These are phyloP conservation scores for Hymenoscyphus infarciens DNA, from an alignment of 2,329 filamentous ascomycete genomes.

Conservation along the genomic window DNA sequence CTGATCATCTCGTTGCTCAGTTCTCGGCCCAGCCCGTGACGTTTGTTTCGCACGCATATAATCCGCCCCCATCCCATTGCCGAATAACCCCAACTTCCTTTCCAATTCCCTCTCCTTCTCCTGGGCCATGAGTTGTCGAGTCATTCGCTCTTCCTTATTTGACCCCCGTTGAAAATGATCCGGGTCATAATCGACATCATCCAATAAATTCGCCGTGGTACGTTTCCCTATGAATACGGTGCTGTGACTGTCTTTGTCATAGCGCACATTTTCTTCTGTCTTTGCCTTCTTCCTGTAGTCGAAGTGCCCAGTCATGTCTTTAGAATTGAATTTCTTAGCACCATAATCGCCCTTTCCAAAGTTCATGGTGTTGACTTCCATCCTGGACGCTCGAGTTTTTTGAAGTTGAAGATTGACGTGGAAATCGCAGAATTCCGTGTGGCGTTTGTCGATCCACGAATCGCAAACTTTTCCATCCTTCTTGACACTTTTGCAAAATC, in stretches of 20 bases:
- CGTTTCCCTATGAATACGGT: slow-evolving; percentile 51
- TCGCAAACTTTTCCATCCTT: slow-evolving; percentile 80
- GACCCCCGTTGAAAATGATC: slow-evolving; percentile 49
- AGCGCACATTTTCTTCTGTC: slow-evolving; percentile 40
- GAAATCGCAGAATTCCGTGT: slow-evolving; percentile 89
- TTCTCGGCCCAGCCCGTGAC: slow-evolving; percentile 15
- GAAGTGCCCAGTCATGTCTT: slow-evolving; percentile 25
- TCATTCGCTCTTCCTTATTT: slow-evolving; percentile 63
- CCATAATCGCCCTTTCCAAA: slow-evolving; percentile 37
- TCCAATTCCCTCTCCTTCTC: slow-evolving; percentile 73
- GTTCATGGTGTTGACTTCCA: slow-evolving; percentile 74
- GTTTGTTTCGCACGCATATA: slow-evolving; percentile 54
- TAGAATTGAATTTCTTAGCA: slow-evolving; percentile 26
- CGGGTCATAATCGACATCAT: slow-evolving; percentile 58
- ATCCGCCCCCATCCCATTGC: slow-evolving; percentile 63
- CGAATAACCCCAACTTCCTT: slow-evolving; percentile 60
- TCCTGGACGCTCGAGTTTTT: slow-evolving; percentile 62
- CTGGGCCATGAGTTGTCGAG: slow-evolving; percentile 59
- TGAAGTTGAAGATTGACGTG: slow-evolving; percentile 80
- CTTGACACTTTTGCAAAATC: slow-evolving; percentile 80
- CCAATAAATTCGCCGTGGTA: slow-evolving; percentile 60
- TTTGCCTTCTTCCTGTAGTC: slow-evolving; percentile 26
- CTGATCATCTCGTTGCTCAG: slow-evolving; percentile 11
- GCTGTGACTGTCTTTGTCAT: slow-evolving; percentile 56
- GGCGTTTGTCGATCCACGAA: slow-evolving; percentile 81